These are phyloP conservation scores for Apiotrichum porosum DNA, from an alignment of 1,284 basidiomycete genomes.

Conservation along the genomic window DNA sequence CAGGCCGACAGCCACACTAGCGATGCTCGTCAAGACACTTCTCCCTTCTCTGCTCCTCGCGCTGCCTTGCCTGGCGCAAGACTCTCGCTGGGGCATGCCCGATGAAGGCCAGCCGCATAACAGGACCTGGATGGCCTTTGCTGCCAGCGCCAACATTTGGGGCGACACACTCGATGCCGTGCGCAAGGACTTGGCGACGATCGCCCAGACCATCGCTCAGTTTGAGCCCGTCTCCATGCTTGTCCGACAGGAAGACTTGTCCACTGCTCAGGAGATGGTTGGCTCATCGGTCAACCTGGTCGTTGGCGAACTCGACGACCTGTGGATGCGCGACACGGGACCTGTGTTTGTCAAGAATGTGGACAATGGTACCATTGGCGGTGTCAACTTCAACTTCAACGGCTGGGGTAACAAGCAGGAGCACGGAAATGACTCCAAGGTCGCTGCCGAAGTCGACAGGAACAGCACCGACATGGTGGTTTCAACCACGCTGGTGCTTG, in stretches of 20 bases:
- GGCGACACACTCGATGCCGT: background rate
- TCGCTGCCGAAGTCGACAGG: background rate
- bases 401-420: constrained; percentile 2
- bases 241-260: background rate
- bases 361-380: background rate
- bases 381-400: constrained; percentile 5
- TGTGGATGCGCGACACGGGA: constrained; percentile 2
- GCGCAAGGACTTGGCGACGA: background rate
- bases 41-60: too few relatives aligned
- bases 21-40: too few relatives aligned
- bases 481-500: background rate
- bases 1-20: too few relatives aligned
- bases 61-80: too few relatives aligned
- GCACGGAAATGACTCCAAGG: background rate
- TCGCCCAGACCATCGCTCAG: background rate
- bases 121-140: constrained; percentile 6
- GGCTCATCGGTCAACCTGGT: background rate
- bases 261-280: background rate
- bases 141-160: background rate
- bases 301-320: background rate
- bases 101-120: constrained; percentile 6
- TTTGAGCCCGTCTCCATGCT: constrained; percentile 8
- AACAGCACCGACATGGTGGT: background rate
- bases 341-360: background rate
- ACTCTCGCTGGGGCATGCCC: constrained; percentile 2